phyloP scores from a whole-genome alignment of 2,329 filamentous ascomycete species.

The Cladophialophora psammophila region DNA sequence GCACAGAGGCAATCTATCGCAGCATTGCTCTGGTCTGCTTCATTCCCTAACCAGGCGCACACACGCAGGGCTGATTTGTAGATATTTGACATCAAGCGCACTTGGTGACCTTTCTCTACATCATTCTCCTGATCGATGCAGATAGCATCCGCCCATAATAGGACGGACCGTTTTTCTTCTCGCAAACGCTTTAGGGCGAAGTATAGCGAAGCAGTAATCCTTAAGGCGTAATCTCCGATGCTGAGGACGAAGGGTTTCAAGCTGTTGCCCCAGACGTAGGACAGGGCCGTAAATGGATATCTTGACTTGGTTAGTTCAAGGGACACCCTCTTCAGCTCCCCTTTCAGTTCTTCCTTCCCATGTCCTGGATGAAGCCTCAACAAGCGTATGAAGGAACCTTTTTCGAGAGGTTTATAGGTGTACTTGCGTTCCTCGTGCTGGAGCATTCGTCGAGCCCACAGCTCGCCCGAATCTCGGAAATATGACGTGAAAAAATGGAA shows the following conservation, averaged over 20 bases:
- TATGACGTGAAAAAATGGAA: background rate
- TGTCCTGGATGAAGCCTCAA: conserved; percentile 1
- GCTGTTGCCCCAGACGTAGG: conserved; percentile 2
- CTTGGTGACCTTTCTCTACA: conserved; percentile 10
- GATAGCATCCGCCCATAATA: conserved; percentile 4
- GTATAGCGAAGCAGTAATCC: conserved; percentile 5
- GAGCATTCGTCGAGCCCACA: background rate
- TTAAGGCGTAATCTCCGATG: background rate
- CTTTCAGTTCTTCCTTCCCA: background rate
- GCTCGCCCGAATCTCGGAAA: conserved; percentile 1
- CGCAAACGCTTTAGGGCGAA: background rate
- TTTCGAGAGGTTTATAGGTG: background rate
- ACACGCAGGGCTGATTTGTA: background rate
- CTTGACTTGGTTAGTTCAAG: background rate
- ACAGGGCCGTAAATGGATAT: conserved; percentile 3
- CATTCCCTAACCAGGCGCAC: conserved; percentile 1
- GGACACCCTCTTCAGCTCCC: background rate
- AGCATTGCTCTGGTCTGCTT: conserved; percentile 2
- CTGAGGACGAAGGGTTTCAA: background rate
- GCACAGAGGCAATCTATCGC: conserved; percentile 1
- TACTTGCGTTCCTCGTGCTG: background rate
- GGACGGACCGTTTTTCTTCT: background rate
- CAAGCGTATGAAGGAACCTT: background rate
- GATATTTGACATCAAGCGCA: conserved; percentile 5
- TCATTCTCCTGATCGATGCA: conserved; percentile 13